Conservation (phyloP, 208 protist species). For the Trypanosoma platydactyli region DNA sequence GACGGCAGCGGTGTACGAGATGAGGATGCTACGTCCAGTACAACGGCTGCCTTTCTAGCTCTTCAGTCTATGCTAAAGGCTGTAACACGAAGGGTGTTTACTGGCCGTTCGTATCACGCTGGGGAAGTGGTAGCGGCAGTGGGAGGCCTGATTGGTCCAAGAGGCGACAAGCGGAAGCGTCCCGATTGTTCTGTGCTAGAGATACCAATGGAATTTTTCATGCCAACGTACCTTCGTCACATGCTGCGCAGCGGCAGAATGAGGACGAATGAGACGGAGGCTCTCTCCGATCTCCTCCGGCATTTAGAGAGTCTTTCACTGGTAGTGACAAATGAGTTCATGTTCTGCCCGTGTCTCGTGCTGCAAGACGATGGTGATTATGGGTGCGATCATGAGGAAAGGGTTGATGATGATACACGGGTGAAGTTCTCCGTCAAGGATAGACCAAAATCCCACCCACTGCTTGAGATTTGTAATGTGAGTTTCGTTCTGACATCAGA, state of each 20-base stretch:
- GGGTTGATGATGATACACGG: constrained; percentile 3
- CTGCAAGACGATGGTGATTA: constrained; percentile 26
- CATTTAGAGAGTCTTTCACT: constrained; percentile 51
- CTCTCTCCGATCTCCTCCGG: constrained; percentile 35
- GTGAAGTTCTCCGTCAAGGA: neutral
- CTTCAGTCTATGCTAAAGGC: constrained; percentile 37
- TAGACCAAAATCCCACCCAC: constrained; percentile 16
- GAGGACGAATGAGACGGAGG: neutral
- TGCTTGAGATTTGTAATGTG: constrained; percentile 64
- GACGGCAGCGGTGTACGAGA: constrained; percentile 19
- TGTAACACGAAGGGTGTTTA: constrained; percentile 65
- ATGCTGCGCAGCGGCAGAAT: constrained; percentile 5
- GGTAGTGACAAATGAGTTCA: constrained; percentile 87
- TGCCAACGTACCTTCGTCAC: constrained; percentile 40
- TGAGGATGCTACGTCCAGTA: constrained; percentile 26
- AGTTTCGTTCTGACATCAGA: constrained; percentile 70
- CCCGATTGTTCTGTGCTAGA: constrained; percentile 60
- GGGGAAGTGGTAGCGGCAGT: constrained; percentile 74
- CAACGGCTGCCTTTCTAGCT: constrained; percentile 9
- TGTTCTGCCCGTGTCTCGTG: constrained; percentile 78
- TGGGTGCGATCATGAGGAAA: constrained; percentile 7
- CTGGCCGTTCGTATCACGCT: constrained; percentile 62
- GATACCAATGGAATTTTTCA: constrained; percentile 68
- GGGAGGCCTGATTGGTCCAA: constrained; percentile 59
- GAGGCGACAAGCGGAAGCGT: constrained; percentile 42